Percentiles rank a stretch among this genome's conserved stretches.
phyloP scores from a whole-genome alignment of 306 rosid genomes.

The Dalbergia cultrata region DNA sequence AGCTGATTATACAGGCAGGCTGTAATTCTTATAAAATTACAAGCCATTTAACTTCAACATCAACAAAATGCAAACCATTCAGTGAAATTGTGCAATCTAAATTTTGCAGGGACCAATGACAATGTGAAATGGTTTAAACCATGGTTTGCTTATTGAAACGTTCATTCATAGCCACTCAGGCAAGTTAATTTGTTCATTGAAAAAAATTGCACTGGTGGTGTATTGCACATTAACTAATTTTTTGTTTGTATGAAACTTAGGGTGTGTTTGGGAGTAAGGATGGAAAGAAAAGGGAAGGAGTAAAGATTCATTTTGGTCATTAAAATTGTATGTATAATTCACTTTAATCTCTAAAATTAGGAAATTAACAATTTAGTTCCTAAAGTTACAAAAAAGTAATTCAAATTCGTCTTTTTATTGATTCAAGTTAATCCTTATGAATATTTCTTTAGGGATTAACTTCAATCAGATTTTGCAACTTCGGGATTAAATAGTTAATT shows the following conservation, averaged over 20 bases:
- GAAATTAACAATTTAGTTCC: no score
- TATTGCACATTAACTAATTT: background rate
- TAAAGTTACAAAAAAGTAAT: no score
- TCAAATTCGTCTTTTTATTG: no score
- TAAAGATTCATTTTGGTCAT: no score
- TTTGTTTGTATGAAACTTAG: background rate
- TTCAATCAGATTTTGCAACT: no score
- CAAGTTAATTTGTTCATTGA: background rate
- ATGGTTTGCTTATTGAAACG: no score
- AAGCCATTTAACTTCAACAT: conserved; percentile 11
- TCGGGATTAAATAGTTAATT: no score
- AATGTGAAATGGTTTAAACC: background rate
- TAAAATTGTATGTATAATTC: no score
- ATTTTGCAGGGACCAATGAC: background rate
- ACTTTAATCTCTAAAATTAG: no score
- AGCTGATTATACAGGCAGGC: background rate
- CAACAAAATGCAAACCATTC: background rate
- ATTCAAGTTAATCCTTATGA: no score
- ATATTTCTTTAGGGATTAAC: no score
- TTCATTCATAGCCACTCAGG: background rate
- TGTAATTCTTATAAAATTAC: conserved; percentile 7
- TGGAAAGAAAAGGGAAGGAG: no score
- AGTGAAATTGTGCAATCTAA: background rate
- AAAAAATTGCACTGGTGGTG: background rate
- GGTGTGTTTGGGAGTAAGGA: background rate